phyloP scores from a whole-genome alignment of 2,329 filamentous ascomycete genomes.

The Ophiostoma himal-ulmi region DNA sequence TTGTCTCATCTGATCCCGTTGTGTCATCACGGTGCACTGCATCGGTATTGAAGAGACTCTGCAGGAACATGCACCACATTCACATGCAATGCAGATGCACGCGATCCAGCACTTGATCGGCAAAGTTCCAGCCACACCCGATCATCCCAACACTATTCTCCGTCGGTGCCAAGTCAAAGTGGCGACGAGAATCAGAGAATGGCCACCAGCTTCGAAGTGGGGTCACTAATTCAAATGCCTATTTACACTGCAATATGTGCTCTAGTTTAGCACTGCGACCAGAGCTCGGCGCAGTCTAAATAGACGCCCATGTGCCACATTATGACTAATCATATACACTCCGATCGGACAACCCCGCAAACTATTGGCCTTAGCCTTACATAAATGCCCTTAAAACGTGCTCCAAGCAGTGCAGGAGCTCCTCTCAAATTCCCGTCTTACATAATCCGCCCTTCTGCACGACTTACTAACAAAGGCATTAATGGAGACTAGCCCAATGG shows the following conservation, averaged over 20 bases:
- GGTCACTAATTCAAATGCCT: background rate
- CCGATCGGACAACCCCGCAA: constrained; percentile 3
- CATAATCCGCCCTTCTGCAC: background rate
- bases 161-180: background rate
- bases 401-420: background rate
- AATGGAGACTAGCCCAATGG: constrained; percentile 1
- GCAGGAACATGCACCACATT: background rate
- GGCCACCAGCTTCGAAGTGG: background rate
- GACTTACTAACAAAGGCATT: background rate
- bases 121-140: background rate
- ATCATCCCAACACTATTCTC: background rate
- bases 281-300: background rate
- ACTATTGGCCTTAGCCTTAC: background rate
- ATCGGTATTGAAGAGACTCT: background rate
- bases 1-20: background rate
- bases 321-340: background rate
- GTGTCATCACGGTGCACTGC: background rate
- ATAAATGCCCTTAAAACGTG: background rate
- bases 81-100: background rate
- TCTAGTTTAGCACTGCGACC: background rate
- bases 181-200: background rate
- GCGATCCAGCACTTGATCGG: background rate
- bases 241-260: background rate
- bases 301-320: background rate
- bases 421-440: background rate